A percentile compares a stretch with the other conserved stretches of the same genome.
These are phyloP conservation scores for Pichia kluyveri DNA, from an alignment of 805 yeast species.

Conservation along the genomic window DNA sequence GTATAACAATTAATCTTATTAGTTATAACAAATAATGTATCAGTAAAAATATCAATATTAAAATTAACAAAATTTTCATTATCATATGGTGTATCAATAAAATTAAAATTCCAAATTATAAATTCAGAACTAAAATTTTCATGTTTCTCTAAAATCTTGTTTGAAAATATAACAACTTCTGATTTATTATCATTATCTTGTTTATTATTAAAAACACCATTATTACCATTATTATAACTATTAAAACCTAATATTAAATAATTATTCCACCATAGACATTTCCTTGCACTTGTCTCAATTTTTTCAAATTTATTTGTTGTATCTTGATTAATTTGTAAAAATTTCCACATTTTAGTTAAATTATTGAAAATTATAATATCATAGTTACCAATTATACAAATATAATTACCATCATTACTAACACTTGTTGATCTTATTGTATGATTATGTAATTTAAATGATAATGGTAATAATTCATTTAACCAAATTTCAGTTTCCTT, in stretches of 20 bases:
- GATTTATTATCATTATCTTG: slow-evolving; percentile 16
- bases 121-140: slow-evolving; percentile 20
- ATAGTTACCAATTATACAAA: slow-evolving; percentile 40
- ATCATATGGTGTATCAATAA: slow-evolving; percentile 19
- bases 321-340: slow-evolving; percentile 27
- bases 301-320: slow-evolving; percentile 15
- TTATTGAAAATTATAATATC: slow-evolving; percentile 37
- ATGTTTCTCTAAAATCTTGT: slow-evolving; percentile 15
- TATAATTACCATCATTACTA: slow-evolving; percentile 38
- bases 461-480: slow-evolving; percentile 35
- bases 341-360: slow-evolving; percentile 37
- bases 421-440: slow-evolving; percentile 33
- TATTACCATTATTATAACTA: slow-evolving; percentile 15
- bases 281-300: slow-evolving; percentile 23
- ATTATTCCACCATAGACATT: slow-evolving; percentile 31
- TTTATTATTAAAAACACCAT: not conserved
- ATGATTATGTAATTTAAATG: slow-evolving; percentile 35
- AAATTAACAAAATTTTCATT: slow-evolving; percentile 21
- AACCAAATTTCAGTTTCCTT: slow-evolving; percentile 39
- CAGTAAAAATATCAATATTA: slow-evolving; percentile 21
- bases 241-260: slow-evolving; percentile 22
- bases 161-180: slow-evolving; percentile 23
- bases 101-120: slow-evolving; percentile 28
- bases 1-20: slow-evolving; percentile 26
- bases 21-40: slow-evolving; percentile 25